Base-by-base conservation (phyloP, 2,329 filamentous ascomycete genomes). In the Aspergillus pseudonomiae region DNA sequence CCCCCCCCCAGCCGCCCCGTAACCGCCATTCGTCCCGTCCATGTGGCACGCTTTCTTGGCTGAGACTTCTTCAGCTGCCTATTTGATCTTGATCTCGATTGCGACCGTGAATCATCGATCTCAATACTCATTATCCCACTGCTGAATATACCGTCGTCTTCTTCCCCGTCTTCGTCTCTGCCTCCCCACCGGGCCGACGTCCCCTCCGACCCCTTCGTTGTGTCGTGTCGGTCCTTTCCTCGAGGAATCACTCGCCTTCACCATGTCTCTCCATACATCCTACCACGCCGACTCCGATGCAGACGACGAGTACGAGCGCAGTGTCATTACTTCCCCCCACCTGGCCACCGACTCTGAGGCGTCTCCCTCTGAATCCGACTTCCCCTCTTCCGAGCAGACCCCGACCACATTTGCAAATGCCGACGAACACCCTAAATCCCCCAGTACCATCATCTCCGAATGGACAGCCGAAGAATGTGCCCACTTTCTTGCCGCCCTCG, bases 401-500 rank as follows among this genome's bases (percentile, higher is more conserved):
- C 87, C 87, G 12, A 89, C 86, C 36, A 88, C 86, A 52, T 86
- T 84, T 68, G 84, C 83, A 57, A 79, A 84, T 67, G 76, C 80
- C 32, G 75, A 75, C 32, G 84, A 86, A 60, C 84, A 82, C 68
- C 81, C 80, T 68, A 80, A 77, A 60, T 85, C 83, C 56, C 86
- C 87, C 48, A 83, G 80, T 43, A 84, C 85, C 21, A 80, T 84
- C 63, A 86, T 89, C 57, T 82, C 82, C 26, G 83, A 88, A 70
- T 89, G 87, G 87, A 85, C 89, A 2, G 89, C 88, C 19, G 92
- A 96, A 64, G 93, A 98, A 80, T 94, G 92, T 79, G 93, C 93
- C 68, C 93, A 96, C 73, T 98, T 96, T 75, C 87, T 97, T 70
- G 86, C 88, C 61, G 89, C 88, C 65, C 86, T 97, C 72, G 92